Conservation (phyloP, 768 basidiomycete genomes). For the Pisolithus albus region DNA sequence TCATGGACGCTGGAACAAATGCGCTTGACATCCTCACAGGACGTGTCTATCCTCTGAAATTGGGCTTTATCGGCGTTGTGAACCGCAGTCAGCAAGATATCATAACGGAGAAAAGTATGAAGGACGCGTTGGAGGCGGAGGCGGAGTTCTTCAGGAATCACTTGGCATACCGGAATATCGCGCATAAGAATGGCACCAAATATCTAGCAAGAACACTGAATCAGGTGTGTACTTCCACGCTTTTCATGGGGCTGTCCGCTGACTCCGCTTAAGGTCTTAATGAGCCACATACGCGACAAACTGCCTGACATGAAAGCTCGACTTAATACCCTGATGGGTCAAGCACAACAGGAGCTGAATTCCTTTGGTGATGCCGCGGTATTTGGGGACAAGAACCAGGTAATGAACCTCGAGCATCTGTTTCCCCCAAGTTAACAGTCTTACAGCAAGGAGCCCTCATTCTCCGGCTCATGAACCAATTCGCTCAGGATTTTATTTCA, state of each 20-base stretch:
- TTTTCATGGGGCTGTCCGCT: neutral
- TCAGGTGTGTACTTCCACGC: slow-evolving; percentile 49
- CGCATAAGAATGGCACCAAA: slow-evolving; percentile 96
- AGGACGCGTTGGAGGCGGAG: slow-evolving; percentile 78
- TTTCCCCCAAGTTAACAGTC: slow-evolving; percentile 9
- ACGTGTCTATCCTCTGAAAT: slow-evolving; percentile 93
- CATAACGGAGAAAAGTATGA: slow-evolving; percentile 77
- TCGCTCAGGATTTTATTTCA: slow-evolving; percentile 92
- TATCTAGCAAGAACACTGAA: slow-evolving; percentile 91
- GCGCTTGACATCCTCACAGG: slow-evolving; percentile 94
- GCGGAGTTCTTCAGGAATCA: slow-evolving; percentile 88
- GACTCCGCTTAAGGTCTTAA: slow-evolving; percentile 60
- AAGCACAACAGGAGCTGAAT: slow-evolving; percentile 96
- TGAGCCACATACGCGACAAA: slow-evolving; percentile 98
- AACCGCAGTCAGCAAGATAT: slow-evolving; percentile 98
- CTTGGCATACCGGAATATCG: slow-evolving; percentile 88
- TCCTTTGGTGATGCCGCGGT: slow-evolving; percentile 92
- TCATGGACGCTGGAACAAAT: slow-evolving; percentile 99
- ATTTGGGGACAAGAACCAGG: slow-evolving; percentile 87
- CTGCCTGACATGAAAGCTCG: slow-evolving; percentile 99
- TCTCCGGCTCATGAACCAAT: slow-evolving; percentile 96
- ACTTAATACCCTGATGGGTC: slow-evolving; percentile 96
- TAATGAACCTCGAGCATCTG: slow-evolving; percentile 14
- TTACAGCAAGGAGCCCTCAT: slow-evolving; percentile 78
- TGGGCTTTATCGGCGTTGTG: slow-evolving; percentile 97